Base-by-base conservation (phyloP, 108 stramenopile genomes). In the Mediolabrus comicus region DNA sequence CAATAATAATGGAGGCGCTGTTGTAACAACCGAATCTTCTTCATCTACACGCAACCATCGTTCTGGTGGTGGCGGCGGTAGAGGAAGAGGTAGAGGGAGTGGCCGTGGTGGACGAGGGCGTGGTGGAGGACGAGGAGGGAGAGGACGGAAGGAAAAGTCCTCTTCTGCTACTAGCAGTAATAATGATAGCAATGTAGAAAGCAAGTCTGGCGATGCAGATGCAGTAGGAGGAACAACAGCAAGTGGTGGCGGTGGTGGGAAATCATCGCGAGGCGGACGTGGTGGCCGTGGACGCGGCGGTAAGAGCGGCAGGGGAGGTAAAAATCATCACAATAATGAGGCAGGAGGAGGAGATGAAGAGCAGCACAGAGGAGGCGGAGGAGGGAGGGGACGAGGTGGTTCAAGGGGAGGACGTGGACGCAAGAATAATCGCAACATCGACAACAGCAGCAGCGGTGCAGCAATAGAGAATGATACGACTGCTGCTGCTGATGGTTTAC, bases 221-320 rank as follows among this genome's bases (percentile, higher is more conserved):
- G 72, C 4, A 32, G 36, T 28, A 19, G 51, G 51, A 1, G 13
- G 2, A 19, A 30, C 2, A 29, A 25, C 55, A 34, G 28, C 16
- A 30, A 8, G 55, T 13, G 16, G 4, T 31, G 35, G 56, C 53
- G 26, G 54, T 68, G 53, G 67, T 59, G 67, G 67, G 14, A 68
- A 54, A 54, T 53, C 55, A 8, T 1, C 4, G 27, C 4, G 29
- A 14, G 55, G 30, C 16, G 29, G 55, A 19, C 13, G 26, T 11
- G 28, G 34, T 24, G 34, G 32, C 59, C 31, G 31, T 33, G 33
- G 59, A 36, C 22, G 51, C 17, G 22, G 22, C 51, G 22, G n/a
- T n/a, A 59, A 59, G 17, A 14, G 22, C 59, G 16, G 31, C 12
- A 16, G 33, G 4, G 34, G 32, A 9, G 16, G 30, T 34, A 16